Percentiles rank a stretch among this genome's conserved stretches.
phyloP scores from a whole-genome alignment of 805 yeast species.

The Candida lessepsii region DNA sequence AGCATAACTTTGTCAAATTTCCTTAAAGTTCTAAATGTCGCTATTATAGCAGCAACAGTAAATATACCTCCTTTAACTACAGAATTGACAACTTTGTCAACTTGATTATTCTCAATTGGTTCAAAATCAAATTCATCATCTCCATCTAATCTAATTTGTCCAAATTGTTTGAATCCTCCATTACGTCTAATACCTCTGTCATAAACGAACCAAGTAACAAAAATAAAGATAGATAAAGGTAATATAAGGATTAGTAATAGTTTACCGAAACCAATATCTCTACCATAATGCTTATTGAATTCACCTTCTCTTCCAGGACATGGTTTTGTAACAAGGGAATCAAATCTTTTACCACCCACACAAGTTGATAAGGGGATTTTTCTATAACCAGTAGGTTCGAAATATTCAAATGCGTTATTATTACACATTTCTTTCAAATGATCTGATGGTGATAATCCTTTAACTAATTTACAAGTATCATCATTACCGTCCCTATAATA shows the following conservation, averaged over 20 bases:
- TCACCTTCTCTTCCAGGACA: slow-evolving; percentile 87
- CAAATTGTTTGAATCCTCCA: slow-evolving; percentile 75
- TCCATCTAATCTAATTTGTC: slow-evolving; percentile 82
- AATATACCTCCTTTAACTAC: slow-evolving; percentile 59
- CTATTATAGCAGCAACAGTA: slow-evolving; percentile 40
- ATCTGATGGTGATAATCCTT: slow-evolving; percentile 68
- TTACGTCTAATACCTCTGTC: slow-evolving; percentile 77
- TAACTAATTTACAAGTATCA: slow-evolving; percentile 83
- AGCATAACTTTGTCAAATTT: slow-evolving; percentile 33
- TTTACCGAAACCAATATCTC: slow-evolving; percentile 54
- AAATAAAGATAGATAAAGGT: slow-evolving; percentile 54
- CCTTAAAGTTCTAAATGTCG: slow-evolving; percentile 31
- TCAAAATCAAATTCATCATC: slow-evolving; percentile 53
- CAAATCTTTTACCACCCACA: slow-evolving; percentile 73
- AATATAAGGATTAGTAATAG: slow-evolving; percentile 53
- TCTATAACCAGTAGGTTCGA: slow-evolving; percentile 91
- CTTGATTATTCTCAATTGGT: slow-evolving; percentile 61
- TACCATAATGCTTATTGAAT: slow-evolving; percentile 51
- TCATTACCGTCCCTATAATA: slow-evolving; percentile 58
- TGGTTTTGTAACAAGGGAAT: slow-evolving; percentile 59
- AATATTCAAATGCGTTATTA: slow-evolving; percentile 62
- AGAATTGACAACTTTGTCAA: slow-evolving; percentile 58
- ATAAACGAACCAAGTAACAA: slow-evolving; percentile 67
- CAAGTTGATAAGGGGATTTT: slow-evolving; percentile 84
- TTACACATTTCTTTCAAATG: slow-evolving; percentile 57